Evolutionary conservation across 345 rosid species (phyloP).

Genomic region (Pistacia atlantica): DNA sequence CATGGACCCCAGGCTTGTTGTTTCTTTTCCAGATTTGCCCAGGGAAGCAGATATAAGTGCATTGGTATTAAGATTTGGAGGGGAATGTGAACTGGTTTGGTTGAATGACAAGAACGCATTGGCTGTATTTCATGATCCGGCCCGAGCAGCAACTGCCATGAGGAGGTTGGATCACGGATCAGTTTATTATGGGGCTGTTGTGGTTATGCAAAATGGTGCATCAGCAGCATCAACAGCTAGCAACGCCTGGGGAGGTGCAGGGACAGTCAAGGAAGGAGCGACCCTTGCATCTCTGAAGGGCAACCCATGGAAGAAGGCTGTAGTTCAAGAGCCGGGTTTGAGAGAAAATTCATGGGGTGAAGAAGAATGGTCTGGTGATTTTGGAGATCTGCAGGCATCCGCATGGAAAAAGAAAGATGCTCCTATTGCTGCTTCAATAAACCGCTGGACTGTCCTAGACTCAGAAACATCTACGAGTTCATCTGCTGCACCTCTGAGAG

Average conservation of each 20-base stretch:
- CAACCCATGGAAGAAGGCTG: slow-evolving; percentile 90
- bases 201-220: slow-evolving; percentile 44
- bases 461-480: slow-evolving; percentile 39
- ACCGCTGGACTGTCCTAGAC: slow-evolving; percentile 75
- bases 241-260: slow-evolving; percentile 67
- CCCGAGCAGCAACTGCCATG: slow-evolving; percentile 98
- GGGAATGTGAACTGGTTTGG: slow-evolving; percentile 95
- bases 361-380: slow-evolving; percentile 48
- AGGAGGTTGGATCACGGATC: slow-evolving; percentile 96
- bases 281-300: slow-evolving; percentile 36
- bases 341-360: slow-evolving; percentile 70
- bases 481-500: slow-evolving; percentile 31
- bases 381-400: slow-evolving; percentile 41
- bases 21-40: slow-evolving; percentile 84
- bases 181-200: slow-evolving; percentile 71
- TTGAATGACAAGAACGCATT: slow-evolving; percentile 91
- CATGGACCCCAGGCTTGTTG: slow-evolving; percentile 95
- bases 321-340: slow-evolving; percentile 55
- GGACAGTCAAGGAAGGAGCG: slow-evolving; percentile 37
- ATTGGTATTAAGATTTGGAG: slow-evolving; percentile 85
- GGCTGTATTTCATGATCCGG: slow-evolving; percentile 87
- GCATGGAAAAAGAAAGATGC: slow-evolving; percentile 55
- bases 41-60: slow-evolving; percentile 87
- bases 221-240: slow-evolving; percentile 36
- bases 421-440: slow-evolving; percentile 53